Evolutionary conservation across 257 asterid genomes (phyloP).

Genomic region (Nicotiana tomentosiformis): DNA sequence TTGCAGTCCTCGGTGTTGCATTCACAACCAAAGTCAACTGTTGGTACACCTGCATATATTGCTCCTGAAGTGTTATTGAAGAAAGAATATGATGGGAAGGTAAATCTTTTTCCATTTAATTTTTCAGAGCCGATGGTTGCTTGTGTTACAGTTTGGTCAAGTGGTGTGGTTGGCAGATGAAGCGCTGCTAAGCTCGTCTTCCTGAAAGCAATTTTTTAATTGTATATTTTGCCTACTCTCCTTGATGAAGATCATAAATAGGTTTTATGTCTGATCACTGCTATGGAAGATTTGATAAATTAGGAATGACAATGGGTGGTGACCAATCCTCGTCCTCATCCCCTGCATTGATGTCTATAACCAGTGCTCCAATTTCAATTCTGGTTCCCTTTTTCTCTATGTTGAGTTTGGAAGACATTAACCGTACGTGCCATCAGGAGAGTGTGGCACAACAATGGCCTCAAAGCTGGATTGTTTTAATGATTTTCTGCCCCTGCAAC

Average conservation of each 20-base stretch:
- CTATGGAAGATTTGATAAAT: background rate
- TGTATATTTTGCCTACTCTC: background rate
- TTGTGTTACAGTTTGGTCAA: background rate
- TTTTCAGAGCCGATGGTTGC: background rate
- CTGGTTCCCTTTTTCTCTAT: background rate
- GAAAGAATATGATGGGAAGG: conserved; percentile 99
- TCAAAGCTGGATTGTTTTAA: background rate
- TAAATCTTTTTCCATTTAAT: conserved; percentile 13
- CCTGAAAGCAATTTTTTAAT: background rate
- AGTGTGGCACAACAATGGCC: background rate
- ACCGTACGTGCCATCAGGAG: background rate
- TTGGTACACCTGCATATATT: conserved; percentile 99
- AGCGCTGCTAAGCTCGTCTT: background rate
- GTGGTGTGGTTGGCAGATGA: background rate
- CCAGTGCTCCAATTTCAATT: background rate
- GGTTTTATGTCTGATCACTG: background rate
- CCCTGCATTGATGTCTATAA: background rate
- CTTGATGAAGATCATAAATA: background rate
- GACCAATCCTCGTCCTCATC: background rate
- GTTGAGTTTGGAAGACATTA: background rate
- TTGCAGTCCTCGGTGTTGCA: conserved; percentile 94
- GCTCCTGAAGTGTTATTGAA: conserved; percentile 95
- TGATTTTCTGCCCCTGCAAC: background rate
- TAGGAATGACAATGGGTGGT: background rate
- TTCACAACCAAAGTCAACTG: conserved; percentile 99